phyloP scores from a whole-genome alignment of 2,329 filamentous ascomycete genomes.

The Diplodia scrobiculata region DNA sequence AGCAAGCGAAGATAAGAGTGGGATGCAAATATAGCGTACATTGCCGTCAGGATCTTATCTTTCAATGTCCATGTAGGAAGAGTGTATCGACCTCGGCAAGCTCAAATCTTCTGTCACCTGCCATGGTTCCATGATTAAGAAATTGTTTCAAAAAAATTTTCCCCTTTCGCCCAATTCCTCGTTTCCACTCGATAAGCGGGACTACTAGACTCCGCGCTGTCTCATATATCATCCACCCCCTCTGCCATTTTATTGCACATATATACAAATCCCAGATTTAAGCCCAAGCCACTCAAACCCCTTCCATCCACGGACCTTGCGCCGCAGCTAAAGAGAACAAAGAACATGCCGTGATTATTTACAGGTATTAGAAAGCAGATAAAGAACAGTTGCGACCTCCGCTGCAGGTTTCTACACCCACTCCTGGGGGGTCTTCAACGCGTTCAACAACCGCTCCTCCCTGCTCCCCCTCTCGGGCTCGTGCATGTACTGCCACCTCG shows the following conservation, averaged over 20 bases:
- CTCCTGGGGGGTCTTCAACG: conserved; percentile 62
- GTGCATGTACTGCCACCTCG: conserved; percentile 96
- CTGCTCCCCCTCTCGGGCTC: conserved; percentile 71
- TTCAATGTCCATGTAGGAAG: no score
- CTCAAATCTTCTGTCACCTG: no score
- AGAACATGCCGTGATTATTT: neutral
- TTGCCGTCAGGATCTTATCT: no score
- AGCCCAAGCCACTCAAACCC: neutral
- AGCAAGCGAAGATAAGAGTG: no score
- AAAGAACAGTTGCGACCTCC: neutral
- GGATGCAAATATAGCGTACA: no score
- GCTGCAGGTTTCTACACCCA: conserved; percentile 46
- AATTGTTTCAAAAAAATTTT: no score
- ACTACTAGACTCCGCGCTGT: neutral
- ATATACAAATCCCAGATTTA: neutral
- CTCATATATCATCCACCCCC: neutral
- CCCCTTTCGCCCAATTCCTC: no score
- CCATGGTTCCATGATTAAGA: no score
- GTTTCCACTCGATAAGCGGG: no score
- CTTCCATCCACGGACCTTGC: neutral
- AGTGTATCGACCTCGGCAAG: no score
- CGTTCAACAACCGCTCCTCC: conserved; percentile 79
- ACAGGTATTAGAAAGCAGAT: neutral
- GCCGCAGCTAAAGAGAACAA: neutral
- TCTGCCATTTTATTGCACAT: neutral